Conservation (phyloP, 805 yeast species). For the Saccharomycopsis fermentans region DNA sequence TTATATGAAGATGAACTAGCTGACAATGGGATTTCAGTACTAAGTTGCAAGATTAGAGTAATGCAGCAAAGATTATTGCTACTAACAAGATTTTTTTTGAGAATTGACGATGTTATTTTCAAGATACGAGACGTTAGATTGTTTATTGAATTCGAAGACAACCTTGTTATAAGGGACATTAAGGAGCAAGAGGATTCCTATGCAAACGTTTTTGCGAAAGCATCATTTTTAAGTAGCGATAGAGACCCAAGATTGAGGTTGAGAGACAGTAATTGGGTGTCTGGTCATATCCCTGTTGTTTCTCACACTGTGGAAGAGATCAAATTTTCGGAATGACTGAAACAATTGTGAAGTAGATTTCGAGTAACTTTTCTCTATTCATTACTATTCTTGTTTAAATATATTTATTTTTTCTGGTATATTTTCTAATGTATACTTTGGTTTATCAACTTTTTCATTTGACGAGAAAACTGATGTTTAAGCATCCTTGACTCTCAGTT, state of each 20-base stretch:
- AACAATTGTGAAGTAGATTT: too few relatives aligned
- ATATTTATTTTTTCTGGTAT: too few relatives aligned
- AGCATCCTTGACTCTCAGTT: too few relatives aligned
- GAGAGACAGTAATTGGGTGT: constrained; percentile 83
- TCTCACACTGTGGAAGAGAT: constrained; percentile 28
- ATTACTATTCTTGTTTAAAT: neutral
- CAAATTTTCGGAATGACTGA: constrained; percentile 15
- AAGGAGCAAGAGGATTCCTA: constrained; percentile 57
- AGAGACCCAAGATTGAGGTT: constrained; percentile 55
- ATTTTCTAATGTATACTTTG: too few relatives aligned
- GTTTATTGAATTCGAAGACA: constrained; percentile 63
- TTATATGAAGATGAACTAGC: constrained; percentile 93
- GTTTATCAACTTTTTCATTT: too few relatives aligned
- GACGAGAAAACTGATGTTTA: too few relatives aligned
- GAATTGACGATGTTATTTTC: constrained; percentile 85
- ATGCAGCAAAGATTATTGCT: constrained; percentile 74
- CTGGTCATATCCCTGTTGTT: constrained; percentile 44
- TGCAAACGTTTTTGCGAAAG: constrained; percentile 31
- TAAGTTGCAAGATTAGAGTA: constrained; percentile 73
- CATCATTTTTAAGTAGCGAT: constrained; percentile 6
- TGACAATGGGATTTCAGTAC: constrained; percentile 83
- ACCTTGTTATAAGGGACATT: constrained; percentile 63
- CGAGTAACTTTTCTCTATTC: neutral
- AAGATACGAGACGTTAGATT: constrained; percentile 78
- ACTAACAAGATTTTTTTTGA: constrained; percentile 65